Evolutionary conservation across 2,329 filamentous ascomycete species (phyloP).

Genomic region (Penicillium polonicum): DNA sequence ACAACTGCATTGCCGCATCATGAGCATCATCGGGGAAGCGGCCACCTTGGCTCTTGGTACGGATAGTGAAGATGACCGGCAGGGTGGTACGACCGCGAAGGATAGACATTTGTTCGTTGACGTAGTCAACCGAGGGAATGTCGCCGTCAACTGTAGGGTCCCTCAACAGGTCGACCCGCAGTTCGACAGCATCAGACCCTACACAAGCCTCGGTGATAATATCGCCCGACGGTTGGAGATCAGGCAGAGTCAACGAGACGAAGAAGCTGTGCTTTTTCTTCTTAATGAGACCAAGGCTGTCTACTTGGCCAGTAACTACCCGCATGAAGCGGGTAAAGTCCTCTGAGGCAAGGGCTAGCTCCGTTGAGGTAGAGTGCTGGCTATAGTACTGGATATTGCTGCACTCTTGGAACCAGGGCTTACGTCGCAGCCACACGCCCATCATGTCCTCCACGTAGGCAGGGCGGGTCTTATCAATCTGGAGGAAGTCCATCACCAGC

Average conservation of each 20-base stretch:
- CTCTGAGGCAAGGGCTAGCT: slow-evolving; percentile 55
- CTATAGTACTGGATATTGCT: slow-evolving; percentile 94
- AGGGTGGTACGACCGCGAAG: slow-evolving; percentile 69
- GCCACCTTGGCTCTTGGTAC: slow-evolving; percentile 82
- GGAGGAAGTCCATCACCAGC: slow-evolving; percentile 83
- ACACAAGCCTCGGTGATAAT: slow-evolving; percentile 71
- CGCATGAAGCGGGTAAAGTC: slow-evolving; percentile 74
- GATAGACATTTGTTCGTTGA: slow-evolving; percentile 77
- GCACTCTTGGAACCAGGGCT: slow-evolving; percentile 86
- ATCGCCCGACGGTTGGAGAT: slow-evolving; percentile 62
- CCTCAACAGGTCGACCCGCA: slow-evolving; percentile 85
- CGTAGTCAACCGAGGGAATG: slow-evolving; percentile 68
- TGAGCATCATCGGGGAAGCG: slow-evolving; percentile 76
- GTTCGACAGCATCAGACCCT: slow-evolving; percentile 87
- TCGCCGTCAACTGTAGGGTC: slow-evolving; percentile 62
- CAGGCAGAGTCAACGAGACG: slow-evolving; percentile 81
- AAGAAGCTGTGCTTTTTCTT: slow-evolving; percentile 80
- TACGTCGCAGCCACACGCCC: slow-evolving; percentile 83
- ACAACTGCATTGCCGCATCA: slow-evolving; percentile 71
- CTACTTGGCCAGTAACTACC: slow-evolving; percentile 62
- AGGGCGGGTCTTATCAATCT: slow-evolving; percentile 83
- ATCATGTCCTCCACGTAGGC: slow-evolving; percentile 92
- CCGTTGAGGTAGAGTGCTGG: slow-evolving; percentile 58
- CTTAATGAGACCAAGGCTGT: slow-evolving; percentile 57
- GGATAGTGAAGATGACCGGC: slow-evolving; percentile 88